Evolutionary conservation across 257 asterid genomes (phyloP).

Genomic region (Ajuga chamaepitys): DNA sequence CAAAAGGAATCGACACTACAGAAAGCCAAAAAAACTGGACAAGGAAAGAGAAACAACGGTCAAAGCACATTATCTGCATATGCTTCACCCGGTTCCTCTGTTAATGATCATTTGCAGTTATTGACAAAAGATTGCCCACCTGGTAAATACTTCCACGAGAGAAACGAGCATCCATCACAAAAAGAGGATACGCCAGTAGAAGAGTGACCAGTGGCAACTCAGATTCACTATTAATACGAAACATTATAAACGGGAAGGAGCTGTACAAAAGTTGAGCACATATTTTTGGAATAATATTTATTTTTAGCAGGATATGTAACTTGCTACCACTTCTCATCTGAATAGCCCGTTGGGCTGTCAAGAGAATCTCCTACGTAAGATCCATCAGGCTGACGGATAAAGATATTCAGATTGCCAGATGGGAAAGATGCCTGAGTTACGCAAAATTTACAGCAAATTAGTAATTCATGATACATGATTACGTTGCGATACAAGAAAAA

Average conservation of each 20-base stretch:
- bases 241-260: slow-evolving; percentile 23
- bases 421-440: slow-evolving; percentile 50
- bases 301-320: slow-evolving; percentile 1
- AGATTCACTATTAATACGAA: slow-evolving; percentile 16
- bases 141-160: slow-evolving; percentile 11
- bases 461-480: not conserved
- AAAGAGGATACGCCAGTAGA: slow-evolving; percentile 29
- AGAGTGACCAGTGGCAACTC: slow-evolving; percentile 16
- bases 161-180: slow-evolving; percentile 36
- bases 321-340: slow-evolving; percentile 33
- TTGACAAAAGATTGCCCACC: slow-evolving; percentile 16
- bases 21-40: not conserved
- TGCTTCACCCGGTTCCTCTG: slow-evolving; percentile 21
- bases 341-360: slow-evolving; percentile 61
- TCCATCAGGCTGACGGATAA: slow-evolving; percentile 80
- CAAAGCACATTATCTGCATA: slow-evolving; percentile 10
- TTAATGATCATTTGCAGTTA: slow-evolving; percentile 21
- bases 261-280: slow-evolving; percentile 31
- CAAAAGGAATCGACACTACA: not conserved
- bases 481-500: not conserved
- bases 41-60: not conserved
- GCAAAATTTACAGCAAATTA: slow-evolving; percentile 11
- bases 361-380: slow-evolving; percentile 75
- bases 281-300: slow-evolving; percentile 14
- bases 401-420: slow-evolving; percentile 67